Percentiles rank a stretch among this genome's conserved stretches.
Evolutionary conservation across 108 stramenopile genomes (phyloP).

Genomic region (Chaetoceros tenuissimus): DNA sequence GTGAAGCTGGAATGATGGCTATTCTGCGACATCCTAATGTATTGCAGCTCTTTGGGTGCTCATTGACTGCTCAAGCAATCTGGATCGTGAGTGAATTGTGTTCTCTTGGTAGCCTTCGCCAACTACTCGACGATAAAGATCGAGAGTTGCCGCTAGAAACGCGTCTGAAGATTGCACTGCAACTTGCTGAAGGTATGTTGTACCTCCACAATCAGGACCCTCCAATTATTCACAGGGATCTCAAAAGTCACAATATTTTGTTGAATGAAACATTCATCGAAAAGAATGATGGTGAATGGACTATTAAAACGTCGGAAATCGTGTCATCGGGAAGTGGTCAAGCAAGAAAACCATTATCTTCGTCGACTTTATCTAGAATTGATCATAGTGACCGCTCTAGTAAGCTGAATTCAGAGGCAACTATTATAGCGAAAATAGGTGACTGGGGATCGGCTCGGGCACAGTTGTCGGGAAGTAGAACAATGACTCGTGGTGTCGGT

Average conservation of each 20-base stretch:
- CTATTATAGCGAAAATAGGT: slow-evolving; percentile 83
- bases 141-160: slow-evolving; percentile 37
- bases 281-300: slow-evolving; percentile 11
- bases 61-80: slow-evolving; percentile 89
- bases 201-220: slow-evolving; percentile 91
- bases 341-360: slow-evolving; percentile 1
- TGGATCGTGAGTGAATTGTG: slow-evolving; percentile 97
- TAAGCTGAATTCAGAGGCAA: slow-evolving; percentile 55
- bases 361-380: too few relatives aligned
- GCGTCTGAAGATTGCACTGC: slow-evolving; percentile 67
- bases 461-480: slow-evolving; percentile 69
- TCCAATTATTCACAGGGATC: slow-evolving; percentile 95
- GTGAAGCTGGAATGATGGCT: slow-evolving; percentile 97
- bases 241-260: slow-evolving; percentile 98
- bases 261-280: slow-evolving; percentile 85
- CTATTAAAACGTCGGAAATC: slow-evolving; percentile 16
- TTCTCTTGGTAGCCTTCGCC: slow-evolving; percentile 84
- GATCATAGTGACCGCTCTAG: slow-evolving; percentile 4
- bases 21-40: slow-evolving; percentile 94
- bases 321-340: slow-evolving; percentile 1
- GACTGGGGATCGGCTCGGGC: slow-evolving; percentile 96
- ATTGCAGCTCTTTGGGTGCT: slow-evolving; percentile 94
- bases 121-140: slow-evolving; percentile 86
- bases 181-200: slow-evolving; percentile 94
- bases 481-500: slow-evolving; percentile 97